A percentile compares a stretch with the other conserved stretches of the same genome.
Conservation (phyloP, 306 rosid species). For the Lathyrus aphaca region DNA sequence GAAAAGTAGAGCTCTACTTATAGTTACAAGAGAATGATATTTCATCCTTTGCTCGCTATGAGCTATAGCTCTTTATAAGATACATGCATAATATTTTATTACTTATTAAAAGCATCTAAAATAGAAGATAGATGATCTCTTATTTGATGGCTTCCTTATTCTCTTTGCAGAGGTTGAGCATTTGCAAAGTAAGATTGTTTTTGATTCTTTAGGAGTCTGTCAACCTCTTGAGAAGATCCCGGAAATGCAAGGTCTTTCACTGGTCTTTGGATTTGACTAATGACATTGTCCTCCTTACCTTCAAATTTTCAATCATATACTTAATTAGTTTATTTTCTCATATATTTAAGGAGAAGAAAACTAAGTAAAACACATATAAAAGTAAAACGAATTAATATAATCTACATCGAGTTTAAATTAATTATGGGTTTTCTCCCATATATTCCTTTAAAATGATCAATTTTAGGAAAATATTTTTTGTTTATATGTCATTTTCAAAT, state of each 20-base stretch:
- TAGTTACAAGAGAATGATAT: neutral
- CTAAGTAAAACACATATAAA: too few species aligned
- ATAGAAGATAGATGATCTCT: neutral
- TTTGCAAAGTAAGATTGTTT: slow-evolving; percentile 39
- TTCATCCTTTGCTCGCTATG: neutral
- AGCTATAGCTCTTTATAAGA: neutral
- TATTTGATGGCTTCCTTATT: neutral
- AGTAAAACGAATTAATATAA: too few species aligned
- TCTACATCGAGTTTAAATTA: too few species aligned
- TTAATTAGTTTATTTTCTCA: neutral
- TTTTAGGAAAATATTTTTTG: too few species aligned
- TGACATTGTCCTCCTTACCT: slow-evolving; percentile 48
- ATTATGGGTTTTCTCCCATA: too few species aligned
- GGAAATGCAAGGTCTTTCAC: slow-evolving; percentile 42
- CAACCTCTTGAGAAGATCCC: slow-evolving; percentile 36
- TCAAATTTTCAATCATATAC: neutral
- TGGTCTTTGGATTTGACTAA: slow-evolving; percentile 35
- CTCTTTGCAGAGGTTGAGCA: neutral
- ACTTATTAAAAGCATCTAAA: neutral
- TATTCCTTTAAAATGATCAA: too few species aligned
- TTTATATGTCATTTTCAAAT: too few species aligned
- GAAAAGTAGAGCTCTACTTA: neutral
- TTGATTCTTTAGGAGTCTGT: slow-evolving; percentile 37
- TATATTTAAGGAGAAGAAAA: neutral
- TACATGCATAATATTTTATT: neutral